phyloP scores from a whole-genome alignment of 805 yeast genomes.

The Lipomyces chichibuensis region DNA sequence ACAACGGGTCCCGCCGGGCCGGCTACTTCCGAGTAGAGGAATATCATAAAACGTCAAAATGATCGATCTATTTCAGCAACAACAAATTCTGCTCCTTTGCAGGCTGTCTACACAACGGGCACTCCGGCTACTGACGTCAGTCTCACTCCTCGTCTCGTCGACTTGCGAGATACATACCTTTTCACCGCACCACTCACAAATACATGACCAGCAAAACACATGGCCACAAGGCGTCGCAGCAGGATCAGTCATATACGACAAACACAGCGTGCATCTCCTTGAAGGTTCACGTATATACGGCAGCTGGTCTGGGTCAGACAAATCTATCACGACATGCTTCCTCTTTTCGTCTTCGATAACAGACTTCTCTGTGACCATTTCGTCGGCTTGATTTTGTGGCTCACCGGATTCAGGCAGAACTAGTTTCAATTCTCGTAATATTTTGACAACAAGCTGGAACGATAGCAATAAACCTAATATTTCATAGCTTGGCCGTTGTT shows the following conservation, averaged over 20 bases:
- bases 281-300: conserved; percentile 74
- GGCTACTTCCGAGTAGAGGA: no score
- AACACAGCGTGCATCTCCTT: conserved; percentile 81
- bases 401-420: conserved; percentile 5
- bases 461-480: conserved; percentile 57
- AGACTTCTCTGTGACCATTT: conserved; percentile 15
- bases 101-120: conserved; percentile 85
- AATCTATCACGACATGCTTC: conserved; percentile 47
- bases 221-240: conserved; percentile 91
- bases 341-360: background rate
- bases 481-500: conserved; percentile 63
- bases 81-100: conserved; percentile 65
- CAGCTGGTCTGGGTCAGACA: conserved; percentile 59
- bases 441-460: conserved; percentile 38
- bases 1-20: no score
- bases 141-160: background rate
- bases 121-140: conserved; percentile 56
- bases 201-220: conserved; percentile 88
- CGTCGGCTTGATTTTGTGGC: conserved; percentile 15
- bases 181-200: conserved; percentile 86
- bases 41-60: no score
- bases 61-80: conserved; percentile 54
- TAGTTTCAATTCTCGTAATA: conserved; percentile 9
- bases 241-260: conserved; percentile 78
- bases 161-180: conserved; percentile 41